Conservation (phyloP, 2,329 filamentous ascomycete genomes). For the Aspergillus fischeri region DNA sequence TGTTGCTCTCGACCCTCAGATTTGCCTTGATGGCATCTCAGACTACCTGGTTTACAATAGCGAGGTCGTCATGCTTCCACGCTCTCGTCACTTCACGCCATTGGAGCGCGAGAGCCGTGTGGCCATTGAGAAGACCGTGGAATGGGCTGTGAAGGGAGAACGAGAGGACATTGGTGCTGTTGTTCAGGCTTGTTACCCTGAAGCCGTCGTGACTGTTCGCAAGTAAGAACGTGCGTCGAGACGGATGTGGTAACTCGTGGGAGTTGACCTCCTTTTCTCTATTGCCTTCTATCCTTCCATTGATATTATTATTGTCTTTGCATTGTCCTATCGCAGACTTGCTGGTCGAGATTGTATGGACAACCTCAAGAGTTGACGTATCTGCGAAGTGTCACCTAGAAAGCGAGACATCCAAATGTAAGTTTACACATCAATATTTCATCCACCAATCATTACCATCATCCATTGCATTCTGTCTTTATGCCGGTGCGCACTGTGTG, state of each 20-base stretch:
- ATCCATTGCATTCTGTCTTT: background rate
- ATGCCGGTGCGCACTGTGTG: background rate
- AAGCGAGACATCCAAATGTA: background rate
- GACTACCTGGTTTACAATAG: constrained; percentile 49
- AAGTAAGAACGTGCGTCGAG: constrained; percentile 22
- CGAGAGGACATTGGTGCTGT: constrained; percentile 30
- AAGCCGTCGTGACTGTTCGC: constrained; percentile 27
- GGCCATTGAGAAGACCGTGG: constrained; percentile 40
- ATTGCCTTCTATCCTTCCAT: background rate
- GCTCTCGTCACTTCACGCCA: constrained; percentile 53
- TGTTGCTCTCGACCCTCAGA: constrained; percentile 45
- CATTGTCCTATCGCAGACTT: background rate
- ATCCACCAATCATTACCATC: background rate
- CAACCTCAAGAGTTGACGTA: background rate
- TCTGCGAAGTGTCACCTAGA: background rate
- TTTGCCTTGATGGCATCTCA: constrained; percentile 51
- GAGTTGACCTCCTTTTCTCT: background rate
- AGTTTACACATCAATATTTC: background rate
- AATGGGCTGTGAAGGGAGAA: constrained; percentile 38
- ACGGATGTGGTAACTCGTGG: background rate
- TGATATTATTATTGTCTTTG: background rate
- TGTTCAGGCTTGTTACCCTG: constrained; percentile 30
- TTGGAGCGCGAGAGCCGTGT: constrained; percentile 43
- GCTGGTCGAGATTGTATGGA: background rate
- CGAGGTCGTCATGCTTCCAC: constrained; percentile 48